Percentiles rank a stretch among this genome's conserved stretches.
phyloP scores from a whole-genome alignment of 2,329 filamentous ascomycete species.

The Akanthomyces lecanii region DNA sequence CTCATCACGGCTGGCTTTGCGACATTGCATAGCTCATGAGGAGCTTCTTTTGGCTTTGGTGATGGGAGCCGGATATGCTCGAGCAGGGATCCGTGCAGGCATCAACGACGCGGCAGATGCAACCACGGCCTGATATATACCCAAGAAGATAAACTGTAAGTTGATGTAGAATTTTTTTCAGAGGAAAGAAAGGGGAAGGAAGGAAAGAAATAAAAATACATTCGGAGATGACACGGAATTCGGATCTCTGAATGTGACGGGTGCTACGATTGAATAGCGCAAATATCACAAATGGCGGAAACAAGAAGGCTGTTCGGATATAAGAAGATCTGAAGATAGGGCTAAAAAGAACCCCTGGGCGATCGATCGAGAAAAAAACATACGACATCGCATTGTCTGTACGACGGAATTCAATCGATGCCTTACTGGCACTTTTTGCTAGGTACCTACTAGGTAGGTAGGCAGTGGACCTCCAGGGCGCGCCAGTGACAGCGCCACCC shows the following conservation, averaged over 20 bases:
- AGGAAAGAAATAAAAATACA: too few relatives aligned
- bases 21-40: constrained; percentile 48
- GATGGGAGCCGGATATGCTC: constrained; percentile 8
- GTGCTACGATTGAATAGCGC: too few relatives aligned
- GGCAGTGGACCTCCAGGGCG: not conserved
- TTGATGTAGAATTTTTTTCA: too few relatives aligned
- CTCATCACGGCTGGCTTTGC: constrained; percentile 57
- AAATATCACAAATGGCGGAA: too few relatives aligned
- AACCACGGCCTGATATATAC: not conserved
- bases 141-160: not conserved
- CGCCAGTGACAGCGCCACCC: not conserved
- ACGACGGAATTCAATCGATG: not conserved
- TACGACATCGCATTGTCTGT: not conserved
- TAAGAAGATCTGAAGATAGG: not conserved
- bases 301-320: not conserved
- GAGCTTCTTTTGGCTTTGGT: not conserved
- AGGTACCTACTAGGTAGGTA: too few relatives aligned
- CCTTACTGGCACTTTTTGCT: not conserved
- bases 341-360: not conserved
- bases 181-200: too few relatives aligned
- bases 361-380: not conserved
- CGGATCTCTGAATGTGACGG: too few relatives aligned
- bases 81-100: constrained; percentile 19
- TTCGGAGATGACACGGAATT: too few relatives aligned
- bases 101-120: constrained; percentile 14